These are phyloP conservation scores for Sporothrix phasma DNA, from an alignment of 2,329 filamentous ascomycete genomes.

Conservation along the genomic window DNA sequence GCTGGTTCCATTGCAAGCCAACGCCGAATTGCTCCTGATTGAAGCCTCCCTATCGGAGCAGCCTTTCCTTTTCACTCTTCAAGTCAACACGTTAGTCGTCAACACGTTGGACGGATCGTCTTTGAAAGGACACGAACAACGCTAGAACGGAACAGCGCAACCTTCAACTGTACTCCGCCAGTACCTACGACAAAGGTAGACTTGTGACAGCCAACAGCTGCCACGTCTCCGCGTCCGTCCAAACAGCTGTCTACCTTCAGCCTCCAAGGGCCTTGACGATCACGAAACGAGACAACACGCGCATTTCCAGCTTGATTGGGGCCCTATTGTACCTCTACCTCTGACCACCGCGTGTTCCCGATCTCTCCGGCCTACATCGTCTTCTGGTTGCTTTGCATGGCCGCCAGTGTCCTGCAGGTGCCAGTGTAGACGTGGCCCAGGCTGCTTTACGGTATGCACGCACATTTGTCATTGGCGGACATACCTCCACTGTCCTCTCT, in stretches of 20 bases:
- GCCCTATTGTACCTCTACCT: too few species aligned
- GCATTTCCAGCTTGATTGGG: neutral
- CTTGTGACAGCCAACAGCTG: neutral
- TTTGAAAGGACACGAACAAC: neutral
- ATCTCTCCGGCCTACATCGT: neutral
- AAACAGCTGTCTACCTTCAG: neutral
- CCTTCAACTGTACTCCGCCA: neutral
- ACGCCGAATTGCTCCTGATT: neutral
- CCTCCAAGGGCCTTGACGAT: neutral
- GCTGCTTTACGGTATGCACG: constrained; percentile 5
- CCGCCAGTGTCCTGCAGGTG: constrained; percentile 6
- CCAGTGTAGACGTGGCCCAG: constrained; percentile 3
- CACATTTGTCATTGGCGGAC: neutral
- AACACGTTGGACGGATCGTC: neutral
- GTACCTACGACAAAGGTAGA: neutral
- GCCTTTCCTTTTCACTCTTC: too few species aligned
- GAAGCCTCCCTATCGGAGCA: too few species aligned
- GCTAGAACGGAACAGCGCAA: neutral
- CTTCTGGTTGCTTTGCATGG: constrained; percentile 8
- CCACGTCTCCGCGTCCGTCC: neutral
- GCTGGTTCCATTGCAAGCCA: neutral
- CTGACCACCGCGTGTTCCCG: neutral
- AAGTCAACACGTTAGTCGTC: neutral
- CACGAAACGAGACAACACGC: neutral
- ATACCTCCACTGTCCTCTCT: neutral